These are phyloP conservation scores for Hypholoma sublateritium DNA, from an alignment of 768 basidiomycete species.

Conservation along the genomic window DNA sequence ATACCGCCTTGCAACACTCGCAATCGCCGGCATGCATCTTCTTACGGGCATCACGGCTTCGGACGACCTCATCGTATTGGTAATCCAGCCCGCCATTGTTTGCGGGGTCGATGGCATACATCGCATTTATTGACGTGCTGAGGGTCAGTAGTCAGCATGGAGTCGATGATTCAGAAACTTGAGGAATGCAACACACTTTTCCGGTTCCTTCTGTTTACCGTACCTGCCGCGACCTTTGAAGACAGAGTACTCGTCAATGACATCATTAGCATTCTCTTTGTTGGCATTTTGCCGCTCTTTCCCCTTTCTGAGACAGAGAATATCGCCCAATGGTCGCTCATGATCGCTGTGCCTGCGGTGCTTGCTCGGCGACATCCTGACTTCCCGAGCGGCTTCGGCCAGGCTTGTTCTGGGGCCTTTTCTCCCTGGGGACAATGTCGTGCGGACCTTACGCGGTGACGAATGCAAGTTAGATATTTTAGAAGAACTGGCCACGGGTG, in stretches of 20 bases:
- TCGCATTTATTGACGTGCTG: slow-evolving; percentile 53
- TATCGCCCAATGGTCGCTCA: neutral
- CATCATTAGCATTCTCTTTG: slow-evolving; percentile 21
- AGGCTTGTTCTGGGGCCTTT: neutral
- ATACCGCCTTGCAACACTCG: slow-evolving; percentile 76
- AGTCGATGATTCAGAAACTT: neutral
- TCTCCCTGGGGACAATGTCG: neutral
- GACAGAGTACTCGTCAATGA: slow-evolving; percentile 39
- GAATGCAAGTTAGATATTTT: slow-evolving; percentile 2
- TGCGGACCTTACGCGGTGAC: neutral
- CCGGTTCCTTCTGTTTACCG: slow-evolving; percentile 30
- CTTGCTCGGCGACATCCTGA: neutral
- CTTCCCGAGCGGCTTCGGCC: neutral
- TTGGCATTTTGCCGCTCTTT: slow-evolving; percentile 21
- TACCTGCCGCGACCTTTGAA: slow-evolving; percentile 66
- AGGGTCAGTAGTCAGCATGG: neutral
- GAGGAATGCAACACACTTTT: slow-evolving; percentile 24
- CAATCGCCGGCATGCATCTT: slow-evolving; percentile 77
- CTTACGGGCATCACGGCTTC: slow-evolving; percentile 61
- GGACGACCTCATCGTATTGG: slow-evolving; percentile 77
- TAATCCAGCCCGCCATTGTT: slow-evolving; percentile 65
- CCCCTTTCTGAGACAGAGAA: slow-evolving; percentile 11
- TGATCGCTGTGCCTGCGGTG: neutral
- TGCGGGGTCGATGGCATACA: slow-evolving; percentile 64
- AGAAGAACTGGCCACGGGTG: slow-evolving; percentile 8